Percentiles rank a stretch among this genome's conserved stretches.
Evolutionary conservation across 139 green algal species (phyloP).

Genomic region (Astrephomene gubernaculifera): DNA sequence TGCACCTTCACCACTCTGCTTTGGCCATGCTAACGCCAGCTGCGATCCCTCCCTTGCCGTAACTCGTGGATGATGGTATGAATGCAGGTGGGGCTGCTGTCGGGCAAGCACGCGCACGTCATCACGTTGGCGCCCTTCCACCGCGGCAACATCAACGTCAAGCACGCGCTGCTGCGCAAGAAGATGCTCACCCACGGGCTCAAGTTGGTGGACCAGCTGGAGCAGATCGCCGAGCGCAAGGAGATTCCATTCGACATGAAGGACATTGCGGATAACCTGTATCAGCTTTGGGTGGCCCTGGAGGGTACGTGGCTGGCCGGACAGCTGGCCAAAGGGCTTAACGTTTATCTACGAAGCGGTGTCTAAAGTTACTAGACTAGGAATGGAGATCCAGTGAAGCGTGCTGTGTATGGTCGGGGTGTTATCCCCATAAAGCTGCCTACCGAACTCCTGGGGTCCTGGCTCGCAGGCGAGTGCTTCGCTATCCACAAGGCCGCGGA

Average conservation of each 20-base stretch:
- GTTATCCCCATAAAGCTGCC: no score
- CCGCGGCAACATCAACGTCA: conserved; percentile 59
- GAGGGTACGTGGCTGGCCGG: conserved; percentile 42
- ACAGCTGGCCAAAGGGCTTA: no score
- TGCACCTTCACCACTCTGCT: no score
- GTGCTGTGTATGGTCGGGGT: no score
- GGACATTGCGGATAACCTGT: conserved; percentile 56
- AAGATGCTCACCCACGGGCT: conserved; percentile 43
- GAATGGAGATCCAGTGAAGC: no score
- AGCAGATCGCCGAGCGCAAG: conserved; percentile 51
- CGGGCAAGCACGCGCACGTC: conserved; percentile 66
- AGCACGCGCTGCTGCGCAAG: conserved; percentile 64
- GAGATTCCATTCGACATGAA: conserved; percentile 65
- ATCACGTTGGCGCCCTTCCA: conserved; percentile 56
- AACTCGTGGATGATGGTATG: no score
- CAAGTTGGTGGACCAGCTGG: conserved; percentile 47
- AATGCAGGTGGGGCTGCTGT: conserved; percentile 45
- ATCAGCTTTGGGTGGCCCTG: conserved; percentile 48
- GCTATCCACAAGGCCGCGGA: conserved; percentile 50
- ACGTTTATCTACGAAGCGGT: no score
- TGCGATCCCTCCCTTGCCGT: no score
- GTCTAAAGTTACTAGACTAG: no score
- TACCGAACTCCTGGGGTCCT: no score
- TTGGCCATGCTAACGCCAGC: no score
- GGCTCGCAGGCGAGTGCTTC: conserved; percentile 46